Conservation (phyloP, 2,329 filamentous ascomycete species). For the Penicillium decumbens region DNA sequence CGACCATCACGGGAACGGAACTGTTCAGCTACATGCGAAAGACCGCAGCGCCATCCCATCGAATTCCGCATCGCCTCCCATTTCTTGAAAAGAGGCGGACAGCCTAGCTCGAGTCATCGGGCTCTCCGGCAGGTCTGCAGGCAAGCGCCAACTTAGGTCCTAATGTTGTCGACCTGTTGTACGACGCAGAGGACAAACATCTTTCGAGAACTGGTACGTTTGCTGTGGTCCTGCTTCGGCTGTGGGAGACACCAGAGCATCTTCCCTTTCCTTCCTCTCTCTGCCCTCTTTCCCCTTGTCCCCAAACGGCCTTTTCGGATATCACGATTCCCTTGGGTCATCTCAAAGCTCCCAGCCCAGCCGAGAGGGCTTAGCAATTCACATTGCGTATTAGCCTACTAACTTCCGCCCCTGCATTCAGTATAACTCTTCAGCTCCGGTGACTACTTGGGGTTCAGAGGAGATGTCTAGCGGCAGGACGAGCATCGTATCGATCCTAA, state of each 20-base stretch:
- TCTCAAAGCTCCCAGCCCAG: conserved; percentile 2
- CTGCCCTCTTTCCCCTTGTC: conserved; percentile 2
- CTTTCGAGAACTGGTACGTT: conserved; percentile 31
- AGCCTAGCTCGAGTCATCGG: conserved; percentile 17
- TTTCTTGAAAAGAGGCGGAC: conserved; percentile 1
- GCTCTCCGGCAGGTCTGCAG: conserved; percentile 19
- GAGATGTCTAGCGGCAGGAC: conserved; percentile 33
- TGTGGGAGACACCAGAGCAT: conserved; percentile 6
- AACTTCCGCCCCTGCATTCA: conserved; percentile 9
- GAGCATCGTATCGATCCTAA: conserved; percentile 43
- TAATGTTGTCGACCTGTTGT: conserved; percentile 33
- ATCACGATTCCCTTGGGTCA: neutral
- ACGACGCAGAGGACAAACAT: conserved; percentile 33
- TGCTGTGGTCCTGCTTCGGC: conserved; percentile 7
- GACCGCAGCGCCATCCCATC: neutral
- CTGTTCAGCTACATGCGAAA: neutral
- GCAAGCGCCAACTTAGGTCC: conserved; percentile 24
- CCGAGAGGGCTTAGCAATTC: neutral
- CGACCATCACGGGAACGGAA: neutral
- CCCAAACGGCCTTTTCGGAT: neutral
- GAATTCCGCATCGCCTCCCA: neutral
- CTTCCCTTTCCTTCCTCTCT: conserved; percentile 4
- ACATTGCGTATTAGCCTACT: conserved; percentile 5
- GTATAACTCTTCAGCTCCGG: conserved; percentile 19
- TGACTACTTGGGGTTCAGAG: conserved; percentile 12